Percentiles rank a stretch among this genome's conserved stretches.
Evolutionary conservation across 108 stramenopile species (phyloP).

Genomic region (Pseudonitzschia pungens): DNA sequence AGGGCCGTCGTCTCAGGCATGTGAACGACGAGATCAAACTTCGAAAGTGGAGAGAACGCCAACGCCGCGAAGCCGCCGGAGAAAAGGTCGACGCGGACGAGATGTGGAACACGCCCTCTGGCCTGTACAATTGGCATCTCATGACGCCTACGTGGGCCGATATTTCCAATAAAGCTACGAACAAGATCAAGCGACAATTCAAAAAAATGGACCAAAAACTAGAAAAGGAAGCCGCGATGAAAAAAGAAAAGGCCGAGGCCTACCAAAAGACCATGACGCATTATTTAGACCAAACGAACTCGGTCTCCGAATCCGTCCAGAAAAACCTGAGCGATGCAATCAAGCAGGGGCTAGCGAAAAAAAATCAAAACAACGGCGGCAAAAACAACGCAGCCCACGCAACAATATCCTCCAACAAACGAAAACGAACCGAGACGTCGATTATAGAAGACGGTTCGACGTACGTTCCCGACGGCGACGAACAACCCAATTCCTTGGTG

Average conservation of each 20-base stretch:
- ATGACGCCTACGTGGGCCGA: constrained; percentile 91
- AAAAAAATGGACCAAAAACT: constrained; percentile 41
- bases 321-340: constrained; percentile 50
- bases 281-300: constrained; percentile 55
- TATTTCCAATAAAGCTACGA: constrained; percentile 59
- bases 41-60: constrained; percentile 77
- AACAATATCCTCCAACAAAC: constrained; percentile 25
- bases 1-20: constrained; percentile 94
- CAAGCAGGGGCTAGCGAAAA: constrained; percentile 45
- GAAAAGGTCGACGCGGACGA: constrained; percentile 39
- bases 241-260: constrained; percentile 47
- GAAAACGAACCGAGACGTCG: constrained; percentile 15
- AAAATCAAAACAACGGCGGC: constrained; percentile 14
- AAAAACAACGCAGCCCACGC: background rate
- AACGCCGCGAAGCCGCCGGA: constrained; percentile 49
- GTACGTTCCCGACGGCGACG: constrained; percentile 20
- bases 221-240: constrained; percentile 29
- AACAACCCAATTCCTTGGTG: constrained; percentile 48
- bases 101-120: constrained; percentile 72
- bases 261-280: constrained; percentile 52
- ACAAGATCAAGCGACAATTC: constrained; percentile 67
- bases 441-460: background rate
- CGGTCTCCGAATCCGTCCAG: constrained; percentile 34
- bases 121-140: constrained; percentile 93
- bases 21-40: constrained; percentile 97